Evolutionary conservation across 352 stramenopile genomes (phyloP).

Genomic region (Phytopythium montanum): DNA sequence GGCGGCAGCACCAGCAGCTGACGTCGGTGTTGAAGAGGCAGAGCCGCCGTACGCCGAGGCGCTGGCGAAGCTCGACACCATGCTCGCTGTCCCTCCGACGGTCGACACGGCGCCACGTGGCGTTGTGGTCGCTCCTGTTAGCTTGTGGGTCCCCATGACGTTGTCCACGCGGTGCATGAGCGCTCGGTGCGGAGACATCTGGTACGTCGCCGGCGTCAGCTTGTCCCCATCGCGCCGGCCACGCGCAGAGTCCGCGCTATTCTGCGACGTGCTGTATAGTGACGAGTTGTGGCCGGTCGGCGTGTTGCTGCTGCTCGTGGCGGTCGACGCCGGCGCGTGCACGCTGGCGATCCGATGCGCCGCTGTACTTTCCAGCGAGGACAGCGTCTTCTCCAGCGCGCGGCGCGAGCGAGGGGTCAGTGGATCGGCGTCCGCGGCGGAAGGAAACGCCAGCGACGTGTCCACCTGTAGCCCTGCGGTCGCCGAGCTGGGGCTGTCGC

Average conservation of each 20-base stretch:
- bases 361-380: slow-evolving; percentile 17
- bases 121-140: not conserved
- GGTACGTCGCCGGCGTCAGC: slow-evolving; percentile 10
- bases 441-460: not conserved
- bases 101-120: slow-evolving; percentile 4
- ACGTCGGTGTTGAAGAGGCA: slow-evolving; percentile 16
- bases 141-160: slow-evolving; percentile 24
- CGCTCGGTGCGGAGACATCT: slow-evolving; percentile 59
- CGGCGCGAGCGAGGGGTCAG: slow-evolving; percentile 43
- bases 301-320: slow-evolving; percentile 26
- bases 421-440: slow-evolving; percentile 26
- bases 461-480: slow-evolving; percentile 11
- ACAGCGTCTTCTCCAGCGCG: slow-evolving; percentile 44
- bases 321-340: slow-evolving; percentile 21
- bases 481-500: not conserved
- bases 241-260: not conserved
- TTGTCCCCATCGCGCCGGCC: slow-evolving; percentile 7
- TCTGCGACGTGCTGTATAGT: slow-evolving; percentile 21
- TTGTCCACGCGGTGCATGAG: slow-evolving; percentile 63
- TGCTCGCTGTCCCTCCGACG: slow-evolving; percentile 4
- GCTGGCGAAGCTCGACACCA: slow-evolving; percentile 13
- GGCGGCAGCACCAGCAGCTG: not conserved
- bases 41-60: slow-evolving; percentile 9
- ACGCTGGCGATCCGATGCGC: slow-evolving; percentile 5
- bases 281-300: slow-evolving; percentile 16